These are phyloP conservation scores for Pleurotus djamor DNA, from an alignment of 768 basidiomycete species.

Conservation along the genomic window DNA sequence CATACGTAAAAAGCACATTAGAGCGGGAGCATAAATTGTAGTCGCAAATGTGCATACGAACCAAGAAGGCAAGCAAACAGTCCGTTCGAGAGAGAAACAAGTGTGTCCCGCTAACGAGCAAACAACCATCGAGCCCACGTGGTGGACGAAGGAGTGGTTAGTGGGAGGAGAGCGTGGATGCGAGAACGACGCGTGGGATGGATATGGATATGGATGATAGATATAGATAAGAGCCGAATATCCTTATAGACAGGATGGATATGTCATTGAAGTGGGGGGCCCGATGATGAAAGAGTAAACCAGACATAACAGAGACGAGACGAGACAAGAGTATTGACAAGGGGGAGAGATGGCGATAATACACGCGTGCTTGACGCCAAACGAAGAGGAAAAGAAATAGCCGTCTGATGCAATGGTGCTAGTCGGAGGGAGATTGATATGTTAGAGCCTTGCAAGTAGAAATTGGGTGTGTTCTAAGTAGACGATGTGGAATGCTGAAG, in stretches of 20 bases:
- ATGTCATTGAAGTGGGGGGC: conserved; percentile 45
- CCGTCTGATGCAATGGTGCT: conserved; percentile 16
- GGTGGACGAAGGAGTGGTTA: conserved; percentile 16
- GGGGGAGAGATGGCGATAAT: conserved; percentile 1
- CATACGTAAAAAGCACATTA: neutral
- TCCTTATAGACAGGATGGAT: conserved; percentile 62
- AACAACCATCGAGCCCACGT: neutral
- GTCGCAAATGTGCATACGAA: neutral
- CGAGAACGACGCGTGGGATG: conserved; percentile 13
- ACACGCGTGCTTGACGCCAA: conserved; percentile 3
- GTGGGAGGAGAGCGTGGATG: conserved; percentile 20
- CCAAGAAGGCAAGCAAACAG: conserved; percentile 6
- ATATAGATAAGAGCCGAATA: conserved; percentile 21
- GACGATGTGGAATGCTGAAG: conserved; percentile 11
- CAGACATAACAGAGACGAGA: conserved; percentile 10
- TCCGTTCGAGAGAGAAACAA: conserved; percentile 5
- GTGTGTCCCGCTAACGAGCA: neutral
- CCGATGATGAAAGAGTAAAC: conserved; percentile 12
- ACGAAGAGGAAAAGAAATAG: conserved; percentile 35
- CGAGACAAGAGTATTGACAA: conserved; percentile 10
- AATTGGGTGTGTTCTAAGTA: conserved; percentile 21
- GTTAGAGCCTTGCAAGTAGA: conserved; percentile 7
- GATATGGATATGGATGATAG: conserved; percentile 16
- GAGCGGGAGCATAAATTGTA: neutral
- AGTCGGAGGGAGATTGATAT: conserved; percentile 5